Conservation (phyloP, 352 stramenopile species). For the Phytophthora pisi region DNA sequence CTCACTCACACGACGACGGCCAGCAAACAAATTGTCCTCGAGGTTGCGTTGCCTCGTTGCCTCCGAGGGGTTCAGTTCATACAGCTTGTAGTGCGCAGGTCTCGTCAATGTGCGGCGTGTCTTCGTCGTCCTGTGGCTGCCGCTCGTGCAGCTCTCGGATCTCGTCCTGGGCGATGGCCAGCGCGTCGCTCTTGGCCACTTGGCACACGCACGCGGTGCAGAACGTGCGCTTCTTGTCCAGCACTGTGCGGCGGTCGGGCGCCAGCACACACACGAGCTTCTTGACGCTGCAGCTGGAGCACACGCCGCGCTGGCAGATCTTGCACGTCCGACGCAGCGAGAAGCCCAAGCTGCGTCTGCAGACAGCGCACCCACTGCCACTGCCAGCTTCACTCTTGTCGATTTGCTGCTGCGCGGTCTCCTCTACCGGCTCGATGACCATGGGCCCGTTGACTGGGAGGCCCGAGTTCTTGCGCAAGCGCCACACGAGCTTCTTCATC, state of each 20-base stretch:
- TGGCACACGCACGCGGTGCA: constrained; percentile 40
- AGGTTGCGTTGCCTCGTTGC: neutral
- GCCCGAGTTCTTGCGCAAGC: constrained; percentile 41
- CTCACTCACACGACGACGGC: neutral
- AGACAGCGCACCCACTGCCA: constrained; percentile 11
- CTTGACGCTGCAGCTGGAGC: constrained; percentile 43
- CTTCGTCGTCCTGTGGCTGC: constrained; percentile 30
- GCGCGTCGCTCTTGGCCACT: constrained; percentile 32
- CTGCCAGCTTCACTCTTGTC: constrained; percentile 3
- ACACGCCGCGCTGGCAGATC: constrained; percentile 32
- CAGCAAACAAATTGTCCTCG: constrained; percentile 18
- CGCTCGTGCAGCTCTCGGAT: constrained; percentile 25
- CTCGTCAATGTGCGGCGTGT: constrained; percentile 6
- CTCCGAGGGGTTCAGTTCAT: constrained; percentile 10
- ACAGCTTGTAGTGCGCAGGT: constrained; percentile 6
- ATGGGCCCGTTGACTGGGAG: constrained; percentile 30
- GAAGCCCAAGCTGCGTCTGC: constrained; percentile 24
- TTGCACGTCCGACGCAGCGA: constrained; percentile 31
- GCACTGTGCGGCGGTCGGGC: constrained; percentile 37
- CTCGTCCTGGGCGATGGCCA: constrained; percentile 38
- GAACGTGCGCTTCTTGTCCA: constrained; percentile 48
- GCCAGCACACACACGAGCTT: constrained; percentile 48
- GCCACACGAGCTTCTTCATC: constrained; percentile 74
- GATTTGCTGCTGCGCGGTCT: neutral
- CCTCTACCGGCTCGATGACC: constrained; percentile 15